These are phyloP conservation scores for Ottelia alismoides DNA, from an alignment of 106 monocot genomes.

Conservation along the genomic window DNA sequence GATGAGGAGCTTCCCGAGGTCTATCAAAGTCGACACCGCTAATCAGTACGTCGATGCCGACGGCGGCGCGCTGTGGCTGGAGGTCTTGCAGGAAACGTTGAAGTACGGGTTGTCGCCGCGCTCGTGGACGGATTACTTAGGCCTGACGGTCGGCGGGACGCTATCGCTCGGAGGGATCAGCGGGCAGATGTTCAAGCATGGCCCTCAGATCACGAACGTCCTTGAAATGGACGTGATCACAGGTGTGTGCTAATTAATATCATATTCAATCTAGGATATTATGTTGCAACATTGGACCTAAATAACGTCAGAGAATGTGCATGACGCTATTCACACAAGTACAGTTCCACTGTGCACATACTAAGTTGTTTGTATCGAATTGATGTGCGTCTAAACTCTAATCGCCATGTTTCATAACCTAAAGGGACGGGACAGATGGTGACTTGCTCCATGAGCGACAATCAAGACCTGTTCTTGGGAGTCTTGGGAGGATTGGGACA, in stretches of 20 bases:
- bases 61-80: conserved; percentile 48
- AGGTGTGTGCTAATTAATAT: no score
- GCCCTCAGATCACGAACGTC: conserved; percentile 66
- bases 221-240: conserved; percentile 46
- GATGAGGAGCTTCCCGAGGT: conserved; percentile 11
- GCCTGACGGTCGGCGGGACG: conserved; percentile 50
- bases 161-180: conserved; percentile 52
- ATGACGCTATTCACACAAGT: no score
- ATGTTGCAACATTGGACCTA: no score
- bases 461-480: conserved; percentile 14
- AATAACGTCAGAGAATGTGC: no score
- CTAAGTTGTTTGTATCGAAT: no score
- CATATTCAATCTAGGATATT: no score
- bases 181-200: conserved; percentile 49
- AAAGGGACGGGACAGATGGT: conserved; percentile 15
- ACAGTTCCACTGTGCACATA: no score
- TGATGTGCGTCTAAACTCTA: no score
- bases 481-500: conserved; percentile 21
- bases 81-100: conserved; percentile 38
- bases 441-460: conserved; percentile 9
- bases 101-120: conserved; percentile 24
- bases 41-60: conserved; percentile 32
- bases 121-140: conserved; percentile 34
- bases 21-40: neutral
- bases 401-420: no score